Percentiles rank a stretch among this genome's conserved stretches.
Conservation (phyloP, 805 yeast species). For the Ogataea saltuana region DNA sequence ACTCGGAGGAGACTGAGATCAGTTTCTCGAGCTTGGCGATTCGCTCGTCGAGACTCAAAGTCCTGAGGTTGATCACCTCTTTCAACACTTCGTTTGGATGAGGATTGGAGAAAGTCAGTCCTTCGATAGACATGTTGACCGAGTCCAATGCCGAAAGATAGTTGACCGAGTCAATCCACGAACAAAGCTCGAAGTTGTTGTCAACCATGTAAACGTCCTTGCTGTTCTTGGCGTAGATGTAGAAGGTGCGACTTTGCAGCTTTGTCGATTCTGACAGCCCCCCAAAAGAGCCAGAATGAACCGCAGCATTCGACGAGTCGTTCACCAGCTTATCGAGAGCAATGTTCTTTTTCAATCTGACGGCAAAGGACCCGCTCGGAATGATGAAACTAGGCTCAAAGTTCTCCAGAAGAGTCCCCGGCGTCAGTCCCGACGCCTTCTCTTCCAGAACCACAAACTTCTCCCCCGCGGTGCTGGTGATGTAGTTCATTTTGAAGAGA, state of each 20-base stretch:
- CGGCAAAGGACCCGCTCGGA: constrained; percentile 32
- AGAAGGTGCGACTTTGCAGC: constrained; percentile 33
- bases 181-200: constrained; percentile 46
- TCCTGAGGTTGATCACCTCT: constrained; percentile 24
- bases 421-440: constrained; percentile 15
- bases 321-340: constrained; percentile 29
- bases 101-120: constrained; percentile 24
- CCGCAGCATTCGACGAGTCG: constrained; percentile 4
- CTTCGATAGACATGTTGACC: constrained; percentile 27
- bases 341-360: constrained; percentile 27
- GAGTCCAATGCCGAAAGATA: constrained; percentile 49
- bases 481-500: constrained; percentile 35
- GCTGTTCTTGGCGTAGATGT: constrained; percentile 43
- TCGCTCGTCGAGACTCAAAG: constrained; percentile 13
- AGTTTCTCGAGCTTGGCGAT: constrained; percentile 10
- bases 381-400: constrained; percentile 30
- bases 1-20: constrained; percentile 33
- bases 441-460: constrained; percentile 34
- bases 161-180: constrained; percentile 62
- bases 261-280: constrained; percentile 2
- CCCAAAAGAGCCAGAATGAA: background rate
- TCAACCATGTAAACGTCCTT: constrained; percentile 44
- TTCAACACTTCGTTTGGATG: constrained; percentile 12
- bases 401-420: constrained; percentile 24
- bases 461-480: constrained; percentile 14